Evolutionary conservation across 1,284 basidiomycete genomes (phyloP).

Genomic region (Malassezia nana): DNA sequence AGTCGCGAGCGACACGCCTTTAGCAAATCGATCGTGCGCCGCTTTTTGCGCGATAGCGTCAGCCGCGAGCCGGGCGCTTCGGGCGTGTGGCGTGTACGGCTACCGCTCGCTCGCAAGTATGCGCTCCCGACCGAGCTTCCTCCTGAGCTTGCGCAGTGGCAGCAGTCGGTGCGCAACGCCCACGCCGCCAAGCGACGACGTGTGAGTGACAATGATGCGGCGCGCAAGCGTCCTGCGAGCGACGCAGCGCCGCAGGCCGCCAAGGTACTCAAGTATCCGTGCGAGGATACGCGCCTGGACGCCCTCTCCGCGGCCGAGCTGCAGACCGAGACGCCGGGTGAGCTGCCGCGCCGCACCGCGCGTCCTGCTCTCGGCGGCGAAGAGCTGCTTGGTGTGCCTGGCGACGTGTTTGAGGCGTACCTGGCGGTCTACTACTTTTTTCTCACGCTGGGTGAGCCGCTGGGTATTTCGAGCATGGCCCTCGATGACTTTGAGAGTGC

Average conservation of each 20-base stretch:
- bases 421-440: constrained; percentile 85
- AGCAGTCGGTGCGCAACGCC: constrained; percentile 68
- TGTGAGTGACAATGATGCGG: constrained; percentile 68
- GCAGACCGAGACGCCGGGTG: constrained; percentile 27
- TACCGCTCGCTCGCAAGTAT: constrained; percentile 67
- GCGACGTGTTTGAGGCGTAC: constrained; percentile 69
- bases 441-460: constrained; percentile 75
- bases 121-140: constrained; percentile 64
- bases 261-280: constrained; percentile 67
- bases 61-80: constrained; percentile 79
- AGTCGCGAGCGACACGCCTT: constrained; percentile 89
- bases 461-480: constrained; percentile 79
- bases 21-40: constrained; percentile 87
- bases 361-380: constrained; percentile 65
- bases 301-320: constrained; percentile 43
- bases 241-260: constrained; percentile 57
- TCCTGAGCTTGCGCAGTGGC: constrained; percentile 67
- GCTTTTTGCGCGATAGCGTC: constrained; percentile 88
- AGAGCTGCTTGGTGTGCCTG: constrained; percentile 63
- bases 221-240: constrained; percentile 49
- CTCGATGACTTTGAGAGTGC: constrained; percentile 87
- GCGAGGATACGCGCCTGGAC: constrained; percentile 52
- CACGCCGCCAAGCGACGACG: constrained; percentile 54
- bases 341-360: constrained; percentile 26
- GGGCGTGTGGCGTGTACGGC: constrained; percentile 88